Conservation (phyloP, 257 asterid genomes). For the Nicotiana paniculata region DNA sequence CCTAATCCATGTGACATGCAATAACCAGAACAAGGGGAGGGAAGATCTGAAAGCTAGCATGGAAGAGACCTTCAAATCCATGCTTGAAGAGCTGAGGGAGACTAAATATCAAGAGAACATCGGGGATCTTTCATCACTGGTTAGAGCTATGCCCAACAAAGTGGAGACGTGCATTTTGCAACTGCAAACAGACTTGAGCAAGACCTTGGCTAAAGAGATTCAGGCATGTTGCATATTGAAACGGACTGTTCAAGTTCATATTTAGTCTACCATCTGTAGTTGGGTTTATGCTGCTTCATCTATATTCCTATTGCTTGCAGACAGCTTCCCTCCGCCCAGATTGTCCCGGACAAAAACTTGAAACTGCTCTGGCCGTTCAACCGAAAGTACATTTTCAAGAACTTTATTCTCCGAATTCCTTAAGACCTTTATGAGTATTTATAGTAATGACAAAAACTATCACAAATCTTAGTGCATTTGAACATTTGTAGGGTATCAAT, state of each 20-base stretch:
- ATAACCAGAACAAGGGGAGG: constrained; percentile 65
- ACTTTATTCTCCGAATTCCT: background rate
- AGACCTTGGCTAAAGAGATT: constrained; percentile 49
- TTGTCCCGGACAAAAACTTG: constrained; percentile 28
- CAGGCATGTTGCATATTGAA: constrained; percentile 37
- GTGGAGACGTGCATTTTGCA: constrained; percentile 44
- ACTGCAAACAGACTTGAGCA: constrained; percentile 40
- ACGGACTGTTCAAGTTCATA: background rate
- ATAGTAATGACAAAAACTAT: constrained; percentile 12
- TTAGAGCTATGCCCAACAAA: constrained; percentile 50
- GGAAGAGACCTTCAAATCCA: constrained; percentile 42
- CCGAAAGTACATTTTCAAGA: constrained; percentile 33
- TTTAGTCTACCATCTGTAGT: constrained; percentile 18
- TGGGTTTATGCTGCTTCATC: constrained; percentile 11
- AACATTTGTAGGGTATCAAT: constrained; percentile 41
- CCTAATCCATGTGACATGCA: constrained; percentile 21
- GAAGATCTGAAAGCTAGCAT: constrained; percentile 64
- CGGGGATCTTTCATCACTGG: constrained; percentile 32
- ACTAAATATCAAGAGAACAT: constrained; percentile 35
- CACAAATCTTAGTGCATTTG: constrained; percentile 12
- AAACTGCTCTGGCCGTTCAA: constrained; percentile 25
- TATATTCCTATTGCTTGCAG: constrained; percentile 35
- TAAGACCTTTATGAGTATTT: constrained; percentile 9
- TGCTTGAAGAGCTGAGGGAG: constrained; percentile 51
- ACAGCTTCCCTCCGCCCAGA: constrained; percentile 45